Percentiles rank a stretch among this genome's conserved stretches.
phyloP scores from a whole-genome alignment of 495 filamentous ascomycete genomes.

The Chaetomium cochliodes region DNA sequence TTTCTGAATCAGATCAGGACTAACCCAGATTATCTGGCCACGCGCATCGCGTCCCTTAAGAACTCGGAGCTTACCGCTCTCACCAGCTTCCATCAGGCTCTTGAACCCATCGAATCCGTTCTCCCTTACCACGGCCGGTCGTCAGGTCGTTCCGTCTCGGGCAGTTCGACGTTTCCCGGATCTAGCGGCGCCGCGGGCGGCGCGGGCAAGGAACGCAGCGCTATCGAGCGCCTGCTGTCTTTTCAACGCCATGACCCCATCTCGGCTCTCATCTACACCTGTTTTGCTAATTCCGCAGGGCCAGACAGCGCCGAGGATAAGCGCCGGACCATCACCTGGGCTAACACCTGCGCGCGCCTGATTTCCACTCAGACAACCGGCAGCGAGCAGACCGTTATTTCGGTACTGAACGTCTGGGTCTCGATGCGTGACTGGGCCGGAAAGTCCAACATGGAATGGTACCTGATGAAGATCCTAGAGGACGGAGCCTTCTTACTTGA shows the following conservation, averaged over 20 bases:
- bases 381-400: constrained; percentile 63
- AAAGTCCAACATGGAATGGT: constrained; percentile 84
- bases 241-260: constrained; percentile 87
- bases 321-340: constrained; percentile 78
- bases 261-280: constrained; percentile 80
- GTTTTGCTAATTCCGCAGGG: constrained; percentile 81
- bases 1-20: constrained; percentile 81
- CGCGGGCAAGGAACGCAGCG: constrained; percentile 41
- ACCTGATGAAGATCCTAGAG: constrained; percentile 88
- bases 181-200: constrained; percentile 23
- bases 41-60: constrained; percentile 69
- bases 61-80: constrained; percentile 71
- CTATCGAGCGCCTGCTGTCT: constrained; percentile 69
- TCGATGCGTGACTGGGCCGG: constrained; percentile 85
- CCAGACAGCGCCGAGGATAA: constrained; percentile 74
- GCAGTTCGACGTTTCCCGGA: constrained; percentile 21
- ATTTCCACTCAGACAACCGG: constrained; percentile 54
- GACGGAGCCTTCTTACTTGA: constrained; percentile 89
- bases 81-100: constrained; percentile 68
- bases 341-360: constrained; percentile 79
- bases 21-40: constrained; percentile 82
- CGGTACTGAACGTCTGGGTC: constrained; percentile 79
- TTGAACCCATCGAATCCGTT: constrained; percentile 78
- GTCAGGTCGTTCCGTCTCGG: constrained; percentile 26
- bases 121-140: constrained; percentile 69